Conservation (phyloP, 2,329 filamentous ascomycete genomes). For the Phyllachora maydis region DNA sequence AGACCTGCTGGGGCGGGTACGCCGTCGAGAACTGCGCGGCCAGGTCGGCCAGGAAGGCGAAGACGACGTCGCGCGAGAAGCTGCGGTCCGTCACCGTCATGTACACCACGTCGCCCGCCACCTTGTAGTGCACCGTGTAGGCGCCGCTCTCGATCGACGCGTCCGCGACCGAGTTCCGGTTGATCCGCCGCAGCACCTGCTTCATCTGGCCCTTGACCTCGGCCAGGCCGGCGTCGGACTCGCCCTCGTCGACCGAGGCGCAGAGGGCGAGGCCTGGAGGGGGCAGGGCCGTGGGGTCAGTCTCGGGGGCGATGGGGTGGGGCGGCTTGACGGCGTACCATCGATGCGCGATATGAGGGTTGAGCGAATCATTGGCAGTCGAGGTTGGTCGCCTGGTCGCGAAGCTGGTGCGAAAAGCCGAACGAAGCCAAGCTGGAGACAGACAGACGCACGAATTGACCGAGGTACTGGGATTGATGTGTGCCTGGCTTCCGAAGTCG, state of each 20-base stretch:
- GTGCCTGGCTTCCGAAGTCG: too few relatives aligned
- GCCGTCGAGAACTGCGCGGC: conserved; percentile 76
- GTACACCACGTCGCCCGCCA: conserved; percentile 70
- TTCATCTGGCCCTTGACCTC: conserved; percentile 87
- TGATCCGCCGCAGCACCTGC: conserved; percentile 72
- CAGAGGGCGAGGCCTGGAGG: conserved; percentile 72
- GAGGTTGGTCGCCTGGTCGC: conserved; percentile 1
- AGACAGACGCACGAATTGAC: too few relatives aligned
- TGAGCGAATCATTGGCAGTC: conserved; percentile 56
- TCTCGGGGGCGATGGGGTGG: too few relatives aligned
- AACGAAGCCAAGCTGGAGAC: not conserved
- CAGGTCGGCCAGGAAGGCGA: conserved; percentile 92
- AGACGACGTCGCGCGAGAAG: conserved; percentile 94
- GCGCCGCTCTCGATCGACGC: conserved; percentile 72
- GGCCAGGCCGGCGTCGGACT: conserved; percentile 53
- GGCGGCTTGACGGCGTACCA: conserved; percentile 41
- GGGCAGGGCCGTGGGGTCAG: conserved; percentile 1
- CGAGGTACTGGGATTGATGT: too few relatives aligned
- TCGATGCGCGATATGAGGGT: conserved; percentile 91
- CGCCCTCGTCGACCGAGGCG: conserved; percentile 79
- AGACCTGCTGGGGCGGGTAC: conserved; percentile 55
- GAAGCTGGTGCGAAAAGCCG: not conserved
- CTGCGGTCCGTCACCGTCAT: conserved; percentile 82
- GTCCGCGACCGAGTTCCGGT: conserved; percentile 73
- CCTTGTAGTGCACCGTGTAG: conserved; percentile 76